Conservation (phyloP, 176 grass and related monocot species). For the Carex myosuroides region DNA sequence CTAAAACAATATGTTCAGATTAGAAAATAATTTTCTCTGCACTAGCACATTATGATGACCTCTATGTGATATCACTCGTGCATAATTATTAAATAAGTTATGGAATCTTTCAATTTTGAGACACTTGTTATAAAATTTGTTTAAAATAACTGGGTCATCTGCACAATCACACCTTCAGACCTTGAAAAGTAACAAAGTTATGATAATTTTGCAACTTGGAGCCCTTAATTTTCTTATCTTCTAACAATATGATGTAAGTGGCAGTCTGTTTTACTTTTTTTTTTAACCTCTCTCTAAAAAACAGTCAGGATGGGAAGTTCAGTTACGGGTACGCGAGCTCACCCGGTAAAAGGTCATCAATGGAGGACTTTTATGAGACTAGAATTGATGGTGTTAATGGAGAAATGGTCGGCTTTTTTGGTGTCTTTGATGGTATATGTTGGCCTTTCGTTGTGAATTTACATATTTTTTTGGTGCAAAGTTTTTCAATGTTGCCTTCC, state of each 20-base stretch:
- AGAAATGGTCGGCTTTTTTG: conserved; percentile 69
- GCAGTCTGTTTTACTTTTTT: neutral
- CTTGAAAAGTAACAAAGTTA: neutral
- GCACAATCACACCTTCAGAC: neutral
- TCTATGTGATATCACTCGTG: neutral
- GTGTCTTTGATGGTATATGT: conserved; percentile 71
- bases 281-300: neutral
- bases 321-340: conserved; percentile 78
- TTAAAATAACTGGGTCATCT: neutral
- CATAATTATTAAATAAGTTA: neutral
- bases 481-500: neutral
- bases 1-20: neutral
- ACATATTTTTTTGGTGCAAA: neutral
- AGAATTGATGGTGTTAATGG: conserved; percentile 70
- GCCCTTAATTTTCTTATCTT: neutral
- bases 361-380: conserved; percentile 87
- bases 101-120: neutral
- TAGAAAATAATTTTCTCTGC: neutral
- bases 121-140: neutral
- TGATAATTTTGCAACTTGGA: neutral
- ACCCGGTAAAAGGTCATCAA: conserved; percentile 66
- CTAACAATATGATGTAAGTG: neutral
- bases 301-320: conserved; percentile 75
- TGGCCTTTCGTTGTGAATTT: neutral
- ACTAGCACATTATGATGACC: neutral